A percentile compares a stretch with the other conserved stretches of the same genome.
Evolutionary conservation across 306 rosid species (phyloP).

Genomic region (Phaseolus lunatus): DNA sequence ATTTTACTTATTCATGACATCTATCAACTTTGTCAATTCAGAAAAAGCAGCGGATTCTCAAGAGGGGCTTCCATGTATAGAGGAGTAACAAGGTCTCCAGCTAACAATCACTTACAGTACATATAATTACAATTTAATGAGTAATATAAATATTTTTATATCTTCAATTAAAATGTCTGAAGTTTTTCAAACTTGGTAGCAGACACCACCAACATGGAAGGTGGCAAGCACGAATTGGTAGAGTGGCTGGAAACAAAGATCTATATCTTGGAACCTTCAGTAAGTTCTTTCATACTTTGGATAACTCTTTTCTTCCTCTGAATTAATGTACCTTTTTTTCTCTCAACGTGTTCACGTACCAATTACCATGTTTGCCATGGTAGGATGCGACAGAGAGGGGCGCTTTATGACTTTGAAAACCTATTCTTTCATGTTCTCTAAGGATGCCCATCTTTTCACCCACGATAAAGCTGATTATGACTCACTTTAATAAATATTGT

Average conservation of each 20-base stretch:
- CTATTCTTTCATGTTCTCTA: constrained; percentile 44
- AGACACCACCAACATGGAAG: constrained; percentile 98
- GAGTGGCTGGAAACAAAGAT: constrained; percentile 95
- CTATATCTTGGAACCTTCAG: constrained; percentile 95
- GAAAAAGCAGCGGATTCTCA: constrained; percentile 94
- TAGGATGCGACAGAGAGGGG: constrained; percentile 34
- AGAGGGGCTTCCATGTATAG: constrained; percentile 93
- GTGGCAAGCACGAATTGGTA: constrained; percentile 97
- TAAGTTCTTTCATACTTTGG: constrained; percentile 51
- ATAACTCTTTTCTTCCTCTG: not conserved
- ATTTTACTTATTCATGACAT: constrained; percentile 26
- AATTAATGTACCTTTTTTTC: not conserved
- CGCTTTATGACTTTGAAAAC: constrained; percentile 48
- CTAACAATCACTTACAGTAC: constrained; percentile 27
- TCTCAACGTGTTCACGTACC: not conserved
- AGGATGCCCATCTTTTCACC: constrained; percentile 40
- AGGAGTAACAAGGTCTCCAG: constrained; percentile 90
- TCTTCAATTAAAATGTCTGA: not conserved
- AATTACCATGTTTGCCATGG: constrained; percentile 43
- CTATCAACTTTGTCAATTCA: constrained; percentile 43
- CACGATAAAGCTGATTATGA: constrained; percentile 43
- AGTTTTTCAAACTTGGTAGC: constrained; percentile 42
- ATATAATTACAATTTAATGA: constrained; percentile 16
- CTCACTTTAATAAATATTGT: constrained; percentile 34
- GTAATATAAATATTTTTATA: not conserved